A percentile compares a stretch with the other conserved stretches of the same genome.
Evolutionary conservation across 805 yeast species (phyloP).

Genomic region (Kazachstania viticola): DNA sequence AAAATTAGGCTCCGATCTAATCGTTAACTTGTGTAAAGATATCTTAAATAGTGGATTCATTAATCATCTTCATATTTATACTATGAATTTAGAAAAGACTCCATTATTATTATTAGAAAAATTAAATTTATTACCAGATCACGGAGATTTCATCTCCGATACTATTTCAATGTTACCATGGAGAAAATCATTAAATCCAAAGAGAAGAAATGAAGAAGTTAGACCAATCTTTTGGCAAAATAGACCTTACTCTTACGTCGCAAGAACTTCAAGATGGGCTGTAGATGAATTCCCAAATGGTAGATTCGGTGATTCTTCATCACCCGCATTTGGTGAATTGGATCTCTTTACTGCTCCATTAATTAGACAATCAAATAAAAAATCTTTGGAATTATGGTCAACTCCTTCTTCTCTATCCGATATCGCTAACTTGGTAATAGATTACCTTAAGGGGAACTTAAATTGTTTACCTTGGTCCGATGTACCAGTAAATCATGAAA

Average conservation of each 20-base stretch:
- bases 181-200: constrained; percentile 81
- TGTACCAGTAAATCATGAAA: constrained; percentile 73
- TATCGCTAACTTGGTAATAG: constrained; percentile 48
- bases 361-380: constrained; percentile 71
- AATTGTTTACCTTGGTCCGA: constrained; percentile 90
- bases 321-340: constrained; percentile 92
- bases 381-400: constrained; percentile 84
- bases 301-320: constrained; percentile 95
- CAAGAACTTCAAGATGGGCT: constrained; percentile 74
- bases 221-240: constrained; percentile 96
- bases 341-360: constrained; percentile 71
- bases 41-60: constrained; percentile 61
- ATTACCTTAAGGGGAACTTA: constrained; percentile 62
- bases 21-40: constrained; percentile 71
- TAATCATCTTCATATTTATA: constrained; percentile 86
- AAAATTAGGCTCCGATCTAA: constrained; percentile 70
- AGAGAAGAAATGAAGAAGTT: constrained; percentile 67
- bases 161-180: constrained; percentile 47
- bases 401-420: constrained; percentile 51
- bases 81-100: constrained; percentile 92
- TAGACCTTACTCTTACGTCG: constrained; percentile 78
- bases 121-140: constrained; percentile 40
- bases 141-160: constrained; percentile 25
- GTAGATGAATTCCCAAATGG: constrained; percentile 97
- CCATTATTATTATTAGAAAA: constrained; percentile 78